Evolutionary conservation across 1,284 basidiomycete species (phyloP).

Genomic region (Rhodotorula sp.): DNA sequence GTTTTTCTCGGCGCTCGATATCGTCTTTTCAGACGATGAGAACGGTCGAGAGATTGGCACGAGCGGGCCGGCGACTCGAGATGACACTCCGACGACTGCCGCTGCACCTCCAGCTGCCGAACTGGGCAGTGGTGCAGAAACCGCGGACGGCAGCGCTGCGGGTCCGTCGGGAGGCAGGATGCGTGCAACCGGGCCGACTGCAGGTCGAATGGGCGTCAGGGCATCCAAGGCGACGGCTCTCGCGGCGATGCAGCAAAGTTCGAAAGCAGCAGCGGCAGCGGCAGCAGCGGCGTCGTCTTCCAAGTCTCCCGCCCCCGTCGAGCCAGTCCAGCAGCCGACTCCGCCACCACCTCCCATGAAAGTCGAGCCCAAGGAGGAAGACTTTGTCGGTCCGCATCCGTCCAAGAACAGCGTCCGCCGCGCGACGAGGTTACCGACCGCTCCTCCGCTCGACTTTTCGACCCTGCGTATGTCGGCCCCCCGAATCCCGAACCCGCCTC

Average conservation of each 20-base stretch:
- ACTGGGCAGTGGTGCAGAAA: neutral
- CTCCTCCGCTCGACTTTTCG: constrained; percentile 41
- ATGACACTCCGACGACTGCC: neutral
- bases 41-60: neutral
- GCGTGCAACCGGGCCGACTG: constrained; percentile 2
- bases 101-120: neutral
- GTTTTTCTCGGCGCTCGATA: constrained; percentile 19
- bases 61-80: neutral
- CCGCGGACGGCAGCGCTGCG: neutral
- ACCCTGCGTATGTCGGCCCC: constrained; percentile 42
- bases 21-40: constrained; percentile 23
- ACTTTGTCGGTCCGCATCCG: constrained; percentile 17
- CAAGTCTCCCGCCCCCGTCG: neutral
- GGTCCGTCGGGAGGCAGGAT: constrained; percentile 3
- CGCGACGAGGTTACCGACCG: constrained; percentile 18
- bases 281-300: neutral
- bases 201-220: constrained; percentile 24
- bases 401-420: constrained; percentile 32
- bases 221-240: constrained; percentile 21
- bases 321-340: neutral
- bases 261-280: neutral
- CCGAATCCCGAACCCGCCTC: constrained; percentile 23
- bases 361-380: neutral
- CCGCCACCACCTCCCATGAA: neutral
- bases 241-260: constrained; percentile 7